Percentiles rank a stretch among this genome's conserved stretches.
These are phyloP conservation scores for Rhododendron vialii DNA, from an alignment of 148 eudicot genomes.

Conservation along the genomic window DNA sequence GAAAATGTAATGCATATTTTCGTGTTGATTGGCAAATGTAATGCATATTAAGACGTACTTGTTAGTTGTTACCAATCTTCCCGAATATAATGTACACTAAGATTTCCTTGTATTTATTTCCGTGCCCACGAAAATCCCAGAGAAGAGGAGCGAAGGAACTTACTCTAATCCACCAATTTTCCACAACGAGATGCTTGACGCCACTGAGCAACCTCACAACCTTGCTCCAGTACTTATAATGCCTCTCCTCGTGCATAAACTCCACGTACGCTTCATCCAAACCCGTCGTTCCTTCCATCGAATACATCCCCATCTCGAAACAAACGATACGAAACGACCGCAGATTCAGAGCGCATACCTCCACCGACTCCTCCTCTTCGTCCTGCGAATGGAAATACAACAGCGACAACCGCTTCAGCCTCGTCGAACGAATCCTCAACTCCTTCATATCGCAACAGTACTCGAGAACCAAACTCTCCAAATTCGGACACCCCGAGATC, in stretches of 20 bases:
- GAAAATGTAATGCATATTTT: background rate
- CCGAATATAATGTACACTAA: background rate
- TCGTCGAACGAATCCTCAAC: background rate
- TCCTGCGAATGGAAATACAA: background rate
- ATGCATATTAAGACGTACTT: background rate
- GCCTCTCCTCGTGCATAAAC: background rate
- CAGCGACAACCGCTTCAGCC: background rate
- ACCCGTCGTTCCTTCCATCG: background rate
- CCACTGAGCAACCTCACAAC: background rate
- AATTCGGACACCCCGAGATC: background rate
- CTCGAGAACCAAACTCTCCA: background rate
- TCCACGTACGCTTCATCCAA: background rate
- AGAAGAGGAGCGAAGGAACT: background rate
- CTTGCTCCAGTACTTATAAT: slow-evolving; percentile 3
- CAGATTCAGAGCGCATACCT: background rate
- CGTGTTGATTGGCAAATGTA: background rate
- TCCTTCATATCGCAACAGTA: background rate
- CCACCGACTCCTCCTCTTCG: background rate
- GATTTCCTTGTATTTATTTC: background rate
- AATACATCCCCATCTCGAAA: background rate
- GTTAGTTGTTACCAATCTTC: background rate
- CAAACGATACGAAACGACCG: background rate
- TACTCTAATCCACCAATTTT: slow-evolving; percentile 6
- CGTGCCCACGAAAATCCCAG: background rate
- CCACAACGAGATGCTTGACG: slow-evolving; percentile 1